A percentile compares a stretch with the other conserved stretches of the same genome.
Conservation (phyloP, 257 asterid species). For the Eustoma russellianum region DNA sequence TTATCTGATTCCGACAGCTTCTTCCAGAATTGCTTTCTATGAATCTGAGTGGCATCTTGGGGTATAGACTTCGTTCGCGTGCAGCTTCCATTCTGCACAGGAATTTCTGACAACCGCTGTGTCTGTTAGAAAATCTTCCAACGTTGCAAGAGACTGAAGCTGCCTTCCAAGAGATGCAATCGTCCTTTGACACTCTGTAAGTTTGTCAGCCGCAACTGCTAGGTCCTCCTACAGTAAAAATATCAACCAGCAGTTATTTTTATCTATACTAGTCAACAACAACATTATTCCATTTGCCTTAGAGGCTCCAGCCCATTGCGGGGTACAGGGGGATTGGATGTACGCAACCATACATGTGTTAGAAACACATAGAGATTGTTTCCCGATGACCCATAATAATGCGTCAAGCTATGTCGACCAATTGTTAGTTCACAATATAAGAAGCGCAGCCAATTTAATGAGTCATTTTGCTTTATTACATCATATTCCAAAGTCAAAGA, state of each 20-base stretch:
- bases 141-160: conserved; percentile 57
- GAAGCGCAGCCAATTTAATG: too few species aligned
- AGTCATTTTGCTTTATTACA: too few species aligned
- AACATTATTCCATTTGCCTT: background rate
- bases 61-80: conserved; percentile 17
- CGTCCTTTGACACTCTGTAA: conserved; percentile 73
- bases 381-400: too few species aligned
- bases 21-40: conserved; percentile 19
- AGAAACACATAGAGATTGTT: too few species aligned
- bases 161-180: conserved; percentile 71
- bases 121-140: conserved; percentile 54
- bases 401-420: too few species aligned
- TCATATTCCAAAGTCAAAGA: too few species aligned
- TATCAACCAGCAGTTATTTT: conserved; percentile 32
- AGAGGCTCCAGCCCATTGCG: too few species aligned
- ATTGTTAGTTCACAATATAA: too few species aligned
- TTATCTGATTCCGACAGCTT: too few species aligned
- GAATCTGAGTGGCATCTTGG: conserved; percentile 19
- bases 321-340: too few species aligned
- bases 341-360: too few species aligned
- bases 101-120: conserved; percentile 25
- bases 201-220: conserved; percentile 60
- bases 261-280: background rate
- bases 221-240: conserved; percentile 51
- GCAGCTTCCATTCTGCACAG: conserved; percentile 27